Evolutionary conservation across 148 eudicot genomes (phyloP).

Genomic region (Hydrangea macrophylla): DNA sequence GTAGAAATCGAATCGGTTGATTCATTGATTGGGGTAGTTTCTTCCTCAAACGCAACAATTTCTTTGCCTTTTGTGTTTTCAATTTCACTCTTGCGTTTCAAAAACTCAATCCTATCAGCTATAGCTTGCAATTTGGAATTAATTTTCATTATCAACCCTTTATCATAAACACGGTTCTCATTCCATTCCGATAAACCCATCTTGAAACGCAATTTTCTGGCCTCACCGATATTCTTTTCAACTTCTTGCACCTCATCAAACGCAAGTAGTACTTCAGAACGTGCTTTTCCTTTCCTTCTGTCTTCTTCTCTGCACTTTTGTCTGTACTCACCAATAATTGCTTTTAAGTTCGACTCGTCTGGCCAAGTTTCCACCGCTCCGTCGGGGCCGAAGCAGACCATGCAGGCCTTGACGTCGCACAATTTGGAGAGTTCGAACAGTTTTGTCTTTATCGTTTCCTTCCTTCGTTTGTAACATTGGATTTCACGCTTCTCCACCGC

Average conservation of each 20-base stretch:
- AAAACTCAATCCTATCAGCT: neutral
- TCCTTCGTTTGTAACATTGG: neutral
- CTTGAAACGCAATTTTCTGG: neutral
- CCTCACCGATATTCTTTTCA: no score
- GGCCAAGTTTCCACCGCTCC: neutral
- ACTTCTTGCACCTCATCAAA: no score
- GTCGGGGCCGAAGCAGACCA: neutral
- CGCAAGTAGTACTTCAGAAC: no score
- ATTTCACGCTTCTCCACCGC: no score
- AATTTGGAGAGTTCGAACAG: neutral
- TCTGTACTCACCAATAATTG: neutral
- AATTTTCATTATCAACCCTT: neutral
- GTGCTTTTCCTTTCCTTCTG: neutral
- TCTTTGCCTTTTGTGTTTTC: no score
- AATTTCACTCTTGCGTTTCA: neutral
- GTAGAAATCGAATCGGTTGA: no score
- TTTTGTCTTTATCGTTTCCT: neutral
- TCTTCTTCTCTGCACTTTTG: neutral
- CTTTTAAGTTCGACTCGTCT: neutral
- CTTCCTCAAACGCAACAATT: no score
- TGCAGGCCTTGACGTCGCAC: neutral
- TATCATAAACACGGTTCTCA: neutral
- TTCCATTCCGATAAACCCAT: neutral
- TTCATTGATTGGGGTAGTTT: no score
- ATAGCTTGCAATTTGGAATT: neutral